phyloP scores from a whole-genome alignment of 768 basidiomycete species.

The Serpula lacrymans region DNA sequence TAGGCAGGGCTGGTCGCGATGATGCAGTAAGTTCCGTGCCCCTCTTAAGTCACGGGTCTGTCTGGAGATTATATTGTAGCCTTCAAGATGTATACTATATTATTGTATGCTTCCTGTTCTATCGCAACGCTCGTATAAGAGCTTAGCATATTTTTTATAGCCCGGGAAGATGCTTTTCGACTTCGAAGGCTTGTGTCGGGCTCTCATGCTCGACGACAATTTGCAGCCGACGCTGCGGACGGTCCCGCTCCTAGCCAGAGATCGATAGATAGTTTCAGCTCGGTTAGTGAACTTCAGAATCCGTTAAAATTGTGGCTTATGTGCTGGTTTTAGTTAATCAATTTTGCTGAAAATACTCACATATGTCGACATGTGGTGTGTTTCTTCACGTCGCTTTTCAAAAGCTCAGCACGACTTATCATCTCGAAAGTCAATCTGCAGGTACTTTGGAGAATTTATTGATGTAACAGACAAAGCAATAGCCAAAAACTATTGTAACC shows the following conservation, averaged over 20 bases:
- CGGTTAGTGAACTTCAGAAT: constrained; percentile 38
- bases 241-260: constrained; percentile 67
- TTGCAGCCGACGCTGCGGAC: constrained; percentile 38
- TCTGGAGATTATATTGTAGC: constrained; percentile 36
- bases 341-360: constrained; percentile 55
- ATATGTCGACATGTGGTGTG: constrained; percentile 73
- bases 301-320: constrained; percentile 22
- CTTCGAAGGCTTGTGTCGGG: constrained; percentile 51
- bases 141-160: constrained; percentile 32
- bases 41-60: background rate
- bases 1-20: constrained; percentile 79
- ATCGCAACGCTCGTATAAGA: background rate
- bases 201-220: constrained; percentile 42
- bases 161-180: constrained; percentile 68
- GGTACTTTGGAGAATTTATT: constrained; percentile 75
- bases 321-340: constrained; percentile 34
- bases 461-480: constrained; percentile 42
- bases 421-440: constrained; percentile 59
- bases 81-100: constrained; percentile 77
- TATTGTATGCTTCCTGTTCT: constrained; percentile 49
- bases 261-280: constrained; percentile 57
- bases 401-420: background rate
- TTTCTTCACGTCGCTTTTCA: constrained; percentile 3
- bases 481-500: constrained; percentile 55
- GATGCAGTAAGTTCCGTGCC: constrained; percentile 51